phyloP scores from a whole-genome alignment of 495 filamentous ascomycete genomes.

The Margaritispora aquatica region DNA sequence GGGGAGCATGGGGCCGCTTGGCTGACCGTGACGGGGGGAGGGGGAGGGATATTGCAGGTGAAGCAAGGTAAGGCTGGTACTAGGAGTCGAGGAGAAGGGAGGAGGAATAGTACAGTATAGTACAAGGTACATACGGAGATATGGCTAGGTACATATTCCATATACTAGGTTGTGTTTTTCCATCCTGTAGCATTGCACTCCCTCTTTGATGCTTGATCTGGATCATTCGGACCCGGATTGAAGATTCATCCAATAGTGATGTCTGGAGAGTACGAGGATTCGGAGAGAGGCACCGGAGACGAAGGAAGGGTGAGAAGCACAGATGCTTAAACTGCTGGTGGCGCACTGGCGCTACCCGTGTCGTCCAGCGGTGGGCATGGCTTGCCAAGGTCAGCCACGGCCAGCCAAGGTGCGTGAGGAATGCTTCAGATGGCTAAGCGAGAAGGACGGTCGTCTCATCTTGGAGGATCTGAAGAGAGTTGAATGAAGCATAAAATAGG shows the following conservation, averaged over 20 bases:
- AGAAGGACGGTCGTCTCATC: background rate
- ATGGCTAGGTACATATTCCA: too few species aligned
- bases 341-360: background rate
- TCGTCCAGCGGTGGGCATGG: too few species aligned
- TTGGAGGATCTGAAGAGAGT: background rate
- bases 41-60: too few species aligned
- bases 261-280: background rate
- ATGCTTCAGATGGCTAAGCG: constrained; percentile 5
- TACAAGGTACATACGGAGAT: too few species aligned
- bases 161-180: too few species aligned
- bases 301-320: background rate
- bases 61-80: background rate
- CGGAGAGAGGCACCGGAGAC: too few species aligned
- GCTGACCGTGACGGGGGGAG: too few species aligned
- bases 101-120: too few species aligned
- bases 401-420: constrained; percentile 8
- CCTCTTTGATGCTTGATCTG: too few species aligned
- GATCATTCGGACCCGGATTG: background rate
- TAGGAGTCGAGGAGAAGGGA: background rate
- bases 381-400: constrained; percentile 7
- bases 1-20: background rate
- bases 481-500: too few species aligned
- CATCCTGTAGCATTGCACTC: too few species aligned
- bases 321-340: background rate
- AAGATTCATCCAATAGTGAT: background rate